Conservation (phyloP, 352 stramenopile genomes). For the Pythium plurisporium region DNA sequence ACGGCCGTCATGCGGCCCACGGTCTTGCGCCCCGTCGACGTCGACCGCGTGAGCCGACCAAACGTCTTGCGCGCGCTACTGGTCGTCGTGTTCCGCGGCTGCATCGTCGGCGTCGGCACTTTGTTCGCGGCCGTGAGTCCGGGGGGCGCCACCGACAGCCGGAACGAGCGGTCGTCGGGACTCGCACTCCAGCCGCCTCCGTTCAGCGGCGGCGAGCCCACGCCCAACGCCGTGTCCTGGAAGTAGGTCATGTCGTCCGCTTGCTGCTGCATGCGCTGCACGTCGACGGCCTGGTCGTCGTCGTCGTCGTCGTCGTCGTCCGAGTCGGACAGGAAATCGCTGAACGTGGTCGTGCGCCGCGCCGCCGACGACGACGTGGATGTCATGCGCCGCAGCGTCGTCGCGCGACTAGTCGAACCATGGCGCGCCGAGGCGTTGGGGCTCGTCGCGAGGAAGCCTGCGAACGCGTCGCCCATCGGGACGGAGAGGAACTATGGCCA, state of each 20-base stretch:
- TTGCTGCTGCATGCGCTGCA: slow-evolving; percentile 47
- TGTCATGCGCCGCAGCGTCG: slow-evolving; percentile 16
- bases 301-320: slow-evolving; percentile 33
- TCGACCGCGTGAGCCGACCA: not conserved
- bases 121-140: not conserved
- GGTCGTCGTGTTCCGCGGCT: not conserved
- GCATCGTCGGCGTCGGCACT: not conserved
- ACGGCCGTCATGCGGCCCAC: not conserved
- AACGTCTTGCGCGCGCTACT: not conserved
- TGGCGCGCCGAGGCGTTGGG: not conserved
- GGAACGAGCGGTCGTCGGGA: slow-evolving; percentile 1
- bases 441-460: slow-evolving; percentile 5
- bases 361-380: slow-evolving; percentile 6
- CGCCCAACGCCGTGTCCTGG: slow-evolving; percentile 24
- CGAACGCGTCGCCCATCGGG: too few relatives aligned
- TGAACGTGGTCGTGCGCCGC: slow-evolving; percentile 27
- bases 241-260: slow-evolving; percentile 45
- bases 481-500: too few relatives aligned
- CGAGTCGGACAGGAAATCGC: slow-evolving; percentile 36
- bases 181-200: not conserved
- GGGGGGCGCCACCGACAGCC: not conserved
- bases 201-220: not conserved
- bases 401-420: too few relatives aligned
- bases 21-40: not conserved
- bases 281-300: slow-evolving; percentile 19